Base-by-base conservation (phyloP, 2,329 filamentous ascomycete genomes). In the Calonectria pseudoturangicola region DNA sequence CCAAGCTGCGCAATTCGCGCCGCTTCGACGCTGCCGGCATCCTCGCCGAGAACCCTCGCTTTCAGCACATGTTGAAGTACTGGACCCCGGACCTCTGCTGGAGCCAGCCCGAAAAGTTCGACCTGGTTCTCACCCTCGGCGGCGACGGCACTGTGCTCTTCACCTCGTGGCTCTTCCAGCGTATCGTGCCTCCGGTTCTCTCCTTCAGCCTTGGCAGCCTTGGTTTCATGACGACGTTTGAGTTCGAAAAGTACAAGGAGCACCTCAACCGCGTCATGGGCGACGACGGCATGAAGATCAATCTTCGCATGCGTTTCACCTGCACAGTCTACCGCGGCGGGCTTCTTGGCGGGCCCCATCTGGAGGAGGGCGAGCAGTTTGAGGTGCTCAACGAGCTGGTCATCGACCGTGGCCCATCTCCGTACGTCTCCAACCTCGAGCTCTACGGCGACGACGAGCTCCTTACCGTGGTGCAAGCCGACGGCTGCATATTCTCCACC, bases 331-430 rank as follows among this genome's bases (percentile, higher is more conserved):
- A 96, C 87, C 93, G 96, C 54, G 89, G 93, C 76, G 91, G 90
- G 36, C 84, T 86, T 4, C 64, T 62, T n/a, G 83, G 86, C 2
- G 90, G 89, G 13, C 88, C 91, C n/a, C 91, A 92, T 47, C 90
- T 93, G 76, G 93, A 97, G 78, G 96, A 98, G 84, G 95, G 93
- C 54, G 96, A 98, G 86, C 96, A 98, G 80, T 98, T 98, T 76
- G 97, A 99, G 86, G 96, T 99, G 25, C 92, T 99, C 76, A 99
- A 99, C 85, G 97, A 99, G 86, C 92, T 99, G 65, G 96, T 99
- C 84, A 98, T 99, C 79, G 97, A 99, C 86, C 94, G 97, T 73
- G 97, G 97, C 75, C 97, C 97, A 80, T 98, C 95, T 18, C 96
- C 96, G 25, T 99, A 98, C 82, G 96, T 99, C 72, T 98, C 96